A percentile compares a stretch with the other conserved stretches of the same genome.
phyloP scores from a whole-genome alignment of 106 monocot genomes.

The Dendrobium catenatum region DNA sequence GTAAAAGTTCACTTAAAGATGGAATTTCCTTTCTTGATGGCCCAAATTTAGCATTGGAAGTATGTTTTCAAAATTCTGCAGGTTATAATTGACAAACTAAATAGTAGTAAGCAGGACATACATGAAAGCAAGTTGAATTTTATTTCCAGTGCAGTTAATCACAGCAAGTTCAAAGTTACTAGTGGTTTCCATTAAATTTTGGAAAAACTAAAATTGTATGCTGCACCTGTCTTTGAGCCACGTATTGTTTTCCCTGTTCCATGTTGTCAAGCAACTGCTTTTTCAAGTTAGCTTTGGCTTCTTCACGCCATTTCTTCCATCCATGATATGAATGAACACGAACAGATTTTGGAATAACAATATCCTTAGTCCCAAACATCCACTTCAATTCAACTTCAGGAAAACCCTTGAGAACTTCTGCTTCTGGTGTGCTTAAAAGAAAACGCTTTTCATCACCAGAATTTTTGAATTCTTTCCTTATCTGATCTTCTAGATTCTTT shows the following conservation, averaged over 20 bases:
- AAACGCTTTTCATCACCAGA: slow-evolving; percentile 62
- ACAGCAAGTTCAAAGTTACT: background rate
- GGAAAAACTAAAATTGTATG: background rate
- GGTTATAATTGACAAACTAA: background rate
- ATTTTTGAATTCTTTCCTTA: slow-evolving; percentile 45
- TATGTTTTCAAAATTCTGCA: background rate
- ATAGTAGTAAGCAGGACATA: background rate
- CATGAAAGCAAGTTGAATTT: background rate
- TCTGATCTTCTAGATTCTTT: slow-evolving; percentile 54
- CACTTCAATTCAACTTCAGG: slow-evolving; percentile 78
- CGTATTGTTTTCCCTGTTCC: slow-evolving; percentile 45
- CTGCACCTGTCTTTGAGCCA: slow-evolving; percentile 52
- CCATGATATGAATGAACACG: slow-evolving; percentile 68
- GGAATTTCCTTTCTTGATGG: background rate
- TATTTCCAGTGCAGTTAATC: background rate
- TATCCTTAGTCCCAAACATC: slow-evolving; percentile 77
- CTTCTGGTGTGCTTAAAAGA: slow-evolving; percentile 44
- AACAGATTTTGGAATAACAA: slow-evolving; percentile 59
- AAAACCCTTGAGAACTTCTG: slow-evolving; percentile 66
- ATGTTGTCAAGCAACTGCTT: slow-evolving; percentile 42
- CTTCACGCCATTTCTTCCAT: slow-evolving; percentile 90
- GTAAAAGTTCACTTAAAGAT: background rate
- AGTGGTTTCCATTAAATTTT: background rate
- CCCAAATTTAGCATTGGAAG: background rate
- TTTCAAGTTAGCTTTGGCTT: slow-evolving; percentile 65